Base-by-base conservation (phyloP, 805 yeast species). In the Clavispora santaluciae region DNA sequence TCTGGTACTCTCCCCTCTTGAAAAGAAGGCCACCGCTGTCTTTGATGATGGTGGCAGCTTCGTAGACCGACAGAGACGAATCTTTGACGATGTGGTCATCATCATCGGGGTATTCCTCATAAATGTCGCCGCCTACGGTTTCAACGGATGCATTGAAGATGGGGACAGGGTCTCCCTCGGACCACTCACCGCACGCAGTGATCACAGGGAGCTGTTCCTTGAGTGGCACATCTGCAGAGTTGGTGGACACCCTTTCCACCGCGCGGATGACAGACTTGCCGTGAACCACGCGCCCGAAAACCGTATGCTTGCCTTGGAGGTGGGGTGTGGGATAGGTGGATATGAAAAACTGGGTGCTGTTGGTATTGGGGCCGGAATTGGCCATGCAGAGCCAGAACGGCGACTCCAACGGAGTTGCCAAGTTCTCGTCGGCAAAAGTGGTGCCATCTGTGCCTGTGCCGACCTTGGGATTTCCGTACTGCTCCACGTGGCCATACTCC, bases 61-160 rank as follows among this genome's bases (percentile, higher is more conserved):
- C 62, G 42, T 56, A 76, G 0, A 83, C 80, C 17, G 68, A 64
- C 38, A 66, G 70, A 6, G 79, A 68, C 38, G 81, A 76, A 15
- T 83, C 81, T 34, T 75, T 74, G 42, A 76, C 80, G 36, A 82
- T 76, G 42, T 71, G 59, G 16, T 36, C 50, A 50, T 84, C 87
- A 57, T 86, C 95, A 44, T 80, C 89, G 0, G 93, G 95, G 50
- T 70, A 78, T 57, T 85, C 93, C 60, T 85, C 93, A 51, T 72
- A 86, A 0, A 76, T 57, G 51, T 86, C 95, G 6, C 86, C 87
- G 1, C 83, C 88, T 6, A 79, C 66, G 0, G 63, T 54, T 44
- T 75, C 76, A 50, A 78, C 77, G 36, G 83, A 74, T 0, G 89
- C 86, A 50, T 80, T 79, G 50, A 53, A 75, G 2, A 81, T 68